Percentiles rank a stretch among this genome's conserved stretches.
These are phyloP conservation scores for Metschnikowia arizonensis DNA, from an alignment of 805 yeast genomes.

Conservation along the genomic window DNA sequence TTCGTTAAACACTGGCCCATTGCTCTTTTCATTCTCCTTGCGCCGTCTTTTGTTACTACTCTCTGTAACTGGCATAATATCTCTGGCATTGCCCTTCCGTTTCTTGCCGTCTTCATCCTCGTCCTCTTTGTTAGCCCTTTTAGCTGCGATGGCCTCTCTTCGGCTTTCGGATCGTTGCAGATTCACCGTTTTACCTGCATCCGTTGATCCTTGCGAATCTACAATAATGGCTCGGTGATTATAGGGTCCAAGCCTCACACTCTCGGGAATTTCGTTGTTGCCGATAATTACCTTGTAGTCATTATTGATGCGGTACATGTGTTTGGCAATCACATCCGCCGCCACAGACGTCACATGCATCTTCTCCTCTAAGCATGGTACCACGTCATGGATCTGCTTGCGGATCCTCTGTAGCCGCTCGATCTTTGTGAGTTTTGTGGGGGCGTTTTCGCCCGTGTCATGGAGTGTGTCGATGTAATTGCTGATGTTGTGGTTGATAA, in stretches of 20 bases:
- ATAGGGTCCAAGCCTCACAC: conserved; percentile 69
- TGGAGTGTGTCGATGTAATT: conserved; percentile 37
- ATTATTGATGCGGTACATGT: conserved; percentile 68
- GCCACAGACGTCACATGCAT: conserved; percentile 96
- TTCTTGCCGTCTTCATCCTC: conserved; percentile 23
- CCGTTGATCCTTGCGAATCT: conserved; percentile 49
- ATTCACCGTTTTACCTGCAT: conserved; percentile 55
- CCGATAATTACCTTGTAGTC: conserved; percentile 71
- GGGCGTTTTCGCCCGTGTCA: conserved; percentile 9
- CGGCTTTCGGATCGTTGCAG: conserved; percentile 78
- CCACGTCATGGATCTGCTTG: conserved; percentile 56
- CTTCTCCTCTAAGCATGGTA: conserved; percentile 93
- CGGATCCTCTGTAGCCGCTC: conserved; percentile 37
- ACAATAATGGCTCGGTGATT: conserved; percentile 88
- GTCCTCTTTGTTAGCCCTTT: conserved; percentile 53
- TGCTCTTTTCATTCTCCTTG: conserved; percentile 14
- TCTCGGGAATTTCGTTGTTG: conserved; percentile 77
- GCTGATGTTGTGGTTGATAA: conserved; percentile 52
- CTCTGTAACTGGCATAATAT: conserved; percentile 22
- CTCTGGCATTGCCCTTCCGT: conserved; percentile 16
- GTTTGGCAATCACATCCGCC: conserved; percentile 66
- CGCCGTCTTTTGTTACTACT: conserved; percentile 12
- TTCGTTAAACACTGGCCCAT: conserved; percentile 6
- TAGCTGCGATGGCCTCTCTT: conserved; percentile 90
- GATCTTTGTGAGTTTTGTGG: conserved; percentile 20